Evolutionary conservation across 2,329 filamentous ascomycete species (phyloP), one percentile per base, ranked within the genome.

Genomic region (Colletotrichum sublineola): DNA sequence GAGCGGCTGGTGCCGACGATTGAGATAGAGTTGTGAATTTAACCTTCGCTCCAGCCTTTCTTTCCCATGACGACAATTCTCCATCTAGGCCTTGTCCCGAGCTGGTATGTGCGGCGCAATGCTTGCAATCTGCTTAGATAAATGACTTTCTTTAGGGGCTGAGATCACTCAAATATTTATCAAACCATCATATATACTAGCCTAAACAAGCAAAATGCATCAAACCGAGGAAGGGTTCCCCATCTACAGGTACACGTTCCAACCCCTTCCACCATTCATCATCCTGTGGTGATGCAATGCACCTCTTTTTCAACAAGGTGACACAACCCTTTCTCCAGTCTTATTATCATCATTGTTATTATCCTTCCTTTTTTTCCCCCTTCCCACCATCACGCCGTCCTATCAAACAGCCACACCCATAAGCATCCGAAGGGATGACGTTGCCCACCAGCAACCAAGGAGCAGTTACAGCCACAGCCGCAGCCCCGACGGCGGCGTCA

Each of bases 251-350:
- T 46, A 46, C 20, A 48, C 48, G 33, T 42, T 46, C n/a, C 46
- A 48, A 20, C 9, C 9, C n/a, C 9, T 24, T 53, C 44, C 11
- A 55, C 42, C 60, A 68, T 53, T 38, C 11, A 55, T 33, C 60
- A 68, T n/a, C 20, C 1, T 20, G 18, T 44, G 14, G 48, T 38
- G 48, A 53, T 64, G 53, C 65, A 64, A 72, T 69, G 58, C 65
- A 72, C 44, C 65, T 60, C 24, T 68, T 72, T 66, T 72, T 68
- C 66, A 72, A 63, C 65, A 69, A 64, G 60, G 69, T 68, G 58
- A 72, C 58, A 72, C 65, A 50, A 42, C 55, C 65, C 44, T 61
- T 33, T 58, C 52, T 60, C 65, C 58, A 38, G 60, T 63, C 66
- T 18, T n/a, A 46, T 53, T 72, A 24, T 24, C 24, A 24, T 24